phyloP scores from a whole-genome alignment of 306 rosid species.

The Medicago truncatula region DNA sequence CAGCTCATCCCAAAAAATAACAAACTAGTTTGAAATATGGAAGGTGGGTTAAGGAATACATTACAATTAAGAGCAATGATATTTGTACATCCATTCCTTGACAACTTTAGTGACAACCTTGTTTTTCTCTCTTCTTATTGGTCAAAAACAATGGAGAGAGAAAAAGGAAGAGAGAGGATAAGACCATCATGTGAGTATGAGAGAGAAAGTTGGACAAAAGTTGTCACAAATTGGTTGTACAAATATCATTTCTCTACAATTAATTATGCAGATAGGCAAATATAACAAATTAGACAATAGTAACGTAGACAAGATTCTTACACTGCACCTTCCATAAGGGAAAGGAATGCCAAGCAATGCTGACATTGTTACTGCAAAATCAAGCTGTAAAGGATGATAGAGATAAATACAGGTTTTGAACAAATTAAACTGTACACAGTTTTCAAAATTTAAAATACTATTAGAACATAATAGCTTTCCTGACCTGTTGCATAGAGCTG shows the following conservation, averaged over 20 bases:
- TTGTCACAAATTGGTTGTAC: too few species aligned
- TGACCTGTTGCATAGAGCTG: slow-evolving; percentile 92
- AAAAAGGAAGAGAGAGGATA: too few species aligned
- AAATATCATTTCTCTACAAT: too few species aligned
- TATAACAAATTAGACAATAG: slow-evolving; percentile 33
- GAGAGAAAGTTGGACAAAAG: too few species aligned
- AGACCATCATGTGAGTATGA: too few species aligned
- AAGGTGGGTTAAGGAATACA: slow-evolving; percentile 27
- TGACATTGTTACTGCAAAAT: slow-evolving; percentile 91
- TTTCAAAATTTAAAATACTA: slow-evolving; percentile 31
- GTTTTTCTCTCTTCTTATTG: too few species aligned
- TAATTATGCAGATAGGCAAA: slow-evolving; percentile 20
- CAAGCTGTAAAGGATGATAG: slow-evolving; percentile 75
- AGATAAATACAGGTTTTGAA: slow-evolving; percentile 41
- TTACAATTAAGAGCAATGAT: too few species aligned
- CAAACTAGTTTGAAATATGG: slow-evolving; percentile 11
- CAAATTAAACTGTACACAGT: slow-evolving; percentile 22
- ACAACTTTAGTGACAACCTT: too few species aligned
- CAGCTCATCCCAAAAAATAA: slow-evolving; percentile 21
- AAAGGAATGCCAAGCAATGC: slow-evolving; percentile 92
- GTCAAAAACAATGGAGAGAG: too few species aligned
- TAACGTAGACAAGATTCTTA: slow-evolving; percentile 61
- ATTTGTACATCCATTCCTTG: too few species aligned
- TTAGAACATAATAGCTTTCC: slow-evolving; percentile 38
- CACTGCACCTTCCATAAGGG: slow-evolving; percentile 99